Evolutionary conservation across 2,329 filamentous ascomycete species (phyloP), one percentile per base, ranked within the genome.

Genomic region (Microthyrium microscopicum): DNA sequence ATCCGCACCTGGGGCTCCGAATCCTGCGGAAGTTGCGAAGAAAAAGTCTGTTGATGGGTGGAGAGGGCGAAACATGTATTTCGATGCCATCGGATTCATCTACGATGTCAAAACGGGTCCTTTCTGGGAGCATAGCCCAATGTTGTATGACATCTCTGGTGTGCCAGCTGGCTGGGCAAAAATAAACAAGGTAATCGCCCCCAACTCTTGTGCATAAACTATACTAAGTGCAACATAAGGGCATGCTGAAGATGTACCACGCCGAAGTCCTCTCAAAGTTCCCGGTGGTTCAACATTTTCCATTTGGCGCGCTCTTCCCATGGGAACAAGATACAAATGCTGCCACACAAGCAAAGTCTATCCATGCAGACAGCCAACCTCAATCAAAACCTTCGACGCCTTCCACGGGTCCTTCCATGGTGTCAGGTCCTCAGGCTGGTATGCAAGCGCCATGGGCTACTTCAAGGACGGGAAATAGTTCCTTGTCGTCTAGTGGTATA

Each of bases 221-320:
- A 38, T 16, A 28, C 15, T 35, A 13, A 13, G n/a, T n/a, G n/a
- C n/a, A 35, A 6, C 21, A 18, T 20, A 39, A 78, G 75, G 89
- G 89, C 33, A 95, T 98, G 89, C 73, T 98, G 47, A 98, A 95
- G 57, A 98, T 98, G 89, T 98, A 87, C 60, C 84, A 91, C 44
- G 89, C 82, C 13, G 89, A 98, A 59, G 89, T 98, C 3, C 64
- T 98, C 11, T 82, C 80, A 25, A 98, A 98, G 54, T 94, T 94
- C 49, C 89, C 89, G 3, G 89, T 98, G 3, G 83, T 98, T n/a
- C 89, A 98, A 56, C 89, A 98, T 55, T 95, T 66, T 38, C 58
- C 56, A 3, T 64, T 66, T 36, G 62, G 61, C 13, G 60, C 58
- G n/a, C 45, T 66, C 8, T 64, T 64, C 41, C 41, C 43, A 24